These are phyloP conservation scores for Amanita rimosa DNA, from an alignment of 768 basidiomycete genomes.

Conservation along the genomic window DNA sequence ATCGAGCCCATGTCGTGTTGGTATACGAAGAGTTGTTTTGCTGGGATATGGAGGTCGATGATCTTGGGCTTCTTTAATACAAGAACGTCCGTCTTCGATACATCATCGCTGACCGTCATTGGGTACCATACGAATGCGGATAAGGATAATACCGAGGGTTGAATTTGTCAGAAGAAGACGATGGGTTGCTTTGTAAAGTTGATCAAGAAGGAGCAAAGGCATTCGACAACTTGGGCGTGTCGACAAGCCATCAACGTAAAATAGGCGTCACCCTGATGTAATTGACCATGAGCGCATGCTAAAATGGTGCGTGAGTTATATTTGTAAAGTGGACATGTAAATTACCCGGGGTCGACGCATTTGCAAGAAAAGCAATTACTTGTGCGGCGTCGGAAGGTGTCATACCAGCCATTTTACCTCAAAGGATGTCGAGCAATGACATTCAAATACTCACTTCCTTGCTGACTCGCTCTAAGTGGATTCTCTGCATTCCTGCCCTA, in stretches of 20 bases:
- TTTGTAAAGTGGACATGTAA: too few relatives aligned
- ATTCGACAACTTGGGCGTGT: not conserved
- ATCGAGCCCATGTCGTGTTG: not conserved
- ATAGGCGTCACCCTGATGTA: not conserved
- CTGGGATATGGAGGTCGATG: not conserved
- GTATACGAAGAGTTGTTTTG: not conserved
- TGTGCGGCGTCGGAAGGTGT: too few relatives aligned
- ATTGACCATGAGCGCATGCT: not conserved
- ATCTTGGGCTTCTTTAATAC: not conserved
- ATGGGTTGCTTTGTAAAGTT: not conserved
- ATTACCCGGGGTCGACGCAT: too few relatives aligned
- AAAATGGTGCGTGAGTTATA: not conserved
- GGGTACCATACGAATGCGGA: not conserved
- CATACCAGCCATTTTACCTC: too few relatives aligned
- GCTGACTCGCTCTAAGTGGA: too few relatives aligned
- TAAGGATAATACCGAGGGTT: conserved; percentile 3
- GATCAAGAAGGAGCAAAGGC: not conserved
- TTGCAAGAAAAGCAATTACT: too few relatives aligned
- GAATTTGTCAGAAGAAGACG: not conserved
- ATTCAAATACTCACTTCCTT: too few relatives aligned
- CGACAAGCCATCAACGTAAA: not conserved
- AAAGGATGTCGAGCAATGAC: too few relatives aligned
- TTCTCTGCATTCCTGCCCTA: too few relatives aligned
- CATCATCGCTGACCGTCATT: not conserved
- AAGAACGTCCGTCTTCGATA: too few relatives aligned